Conservation (phyloP, 2,329 filamentous ascomycete genomes). For the Orbilia javanica region DNA sequence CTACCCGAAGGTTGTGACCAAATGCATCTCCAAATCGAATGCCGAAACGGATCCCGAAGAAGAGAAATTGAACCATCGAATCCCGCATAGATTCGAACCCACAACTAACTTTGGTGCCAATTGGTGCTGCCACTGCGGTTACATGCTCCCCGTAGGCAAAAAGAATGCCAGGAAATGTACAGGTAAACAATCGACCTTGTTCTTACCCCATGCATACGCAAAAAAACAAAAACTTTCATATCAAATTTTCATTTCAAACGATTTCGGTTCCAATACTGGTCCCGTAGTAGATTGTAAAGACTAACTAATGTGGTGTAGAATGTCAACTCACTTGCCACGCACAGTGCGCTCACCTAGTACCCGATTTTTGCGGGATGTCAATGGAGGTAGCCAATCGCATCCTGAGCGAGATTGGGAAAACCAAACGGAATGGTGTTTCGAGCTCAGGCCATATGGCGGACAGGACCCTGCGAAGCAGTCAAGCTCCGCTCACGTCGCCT, state of each 20-base stretch:
- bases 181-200: constrained; percentile 70
- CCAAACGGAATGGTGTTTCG: constrained; percentile 62
- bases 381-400: constrained; percentile 98
- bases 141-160: constrained; percentile 91
- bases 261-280: neutral
- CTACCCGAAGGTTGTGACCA: constrained; percentile 95
- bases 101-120: constrained; percentile 98
- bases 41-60: constrained; percentile 98
- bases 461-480: constrained; percentile 36
- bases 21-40: constrained; percentile 99
- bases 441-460: constrained; percentile 49
- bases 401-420: constrained; percentile 81
- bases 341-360: constrained; percentile 91
- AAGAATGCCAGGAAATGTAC: constrained; percentile 94
- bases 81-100: constrained; percentile 95
- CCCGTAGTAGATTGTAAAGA: neutral
- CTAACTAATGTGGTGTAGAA: constrained; percentile 70
- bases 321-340: constrained; percentile 92
- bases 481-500: constrained; percentile 3
- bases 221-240: neutral
- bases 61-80: constrained; percentile 99
- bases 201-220: neutral
- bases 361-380: constrained; percentile 99
- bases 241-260: neutral
- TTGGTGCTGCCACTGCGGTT: constrained; percentile 99